Conservation (phyloP, 2,329 filamentous ascomycete species). For the Trichothecium sympodiale region DNA sequence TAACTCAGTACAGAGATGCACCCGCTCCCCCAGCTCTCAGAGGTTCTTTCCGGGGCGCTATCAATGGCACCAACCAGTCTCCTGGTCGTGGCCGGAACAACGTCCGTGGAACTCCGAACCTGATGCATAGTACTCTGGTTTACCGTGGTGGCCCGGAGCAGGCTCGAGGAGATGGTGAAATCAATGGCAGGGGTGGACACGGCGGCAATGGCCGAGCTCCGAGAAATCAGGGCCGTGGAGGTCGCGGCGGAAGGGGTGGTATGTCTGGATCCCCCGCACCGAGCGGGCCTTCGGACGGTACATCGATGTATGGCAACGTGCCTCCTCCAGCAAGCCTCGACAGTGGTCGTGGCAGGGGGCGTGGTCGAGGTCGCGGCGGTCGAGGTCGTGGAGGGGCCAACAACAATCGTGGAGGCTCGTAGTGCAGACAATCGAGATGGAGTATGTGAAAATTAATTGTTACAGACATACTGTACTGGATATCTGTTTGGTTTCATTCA, state of each 20-base stretch:
- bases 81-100: constrained; percentile 21
- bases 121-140: constrained; percentile 41
- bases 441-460: no score
- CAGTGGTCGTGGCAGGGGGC: constrained; percentile 25
- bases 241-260: constrained; percentile 17
- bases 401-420: no score
- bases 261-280: constrained; percentile 11
- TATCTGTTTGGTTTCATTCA: no score
- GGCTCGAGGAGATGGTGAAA: constrained; percentile 7
- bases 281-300: constrained; percentile 14
- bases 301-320: constrained; percentile 44
- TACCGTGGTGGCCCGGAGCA: constrained; percentile 32
- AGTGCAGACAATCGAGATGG: no score
- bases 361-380: constrained; percentile 27
- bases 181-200: constrained; percentile 18
- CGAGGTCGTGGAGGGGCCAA: constrained; percentile 26
- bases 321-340: constrained; percentile 51
- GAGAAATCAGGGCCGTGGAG: constrained; percentile 15
- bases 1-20: constrained; percentile 51
- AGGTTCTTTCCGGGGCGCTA: constrained; percentile 46
- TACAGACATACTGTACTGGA: no score
- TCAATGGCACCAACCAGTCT: constrained; percentile 32
- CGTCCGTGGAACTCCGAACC: constrained; percentile 24
- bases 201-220: constrained; percentile 10
- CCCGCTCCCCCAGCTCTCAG: constrained; percentile 41